Percentiles rank a stretch among this genome's conserved stretches.
Evolutionary conservation across 495 filamentous ascomycete species (phyloP).

Genomic region (Melanomma pulvis-pyrius): DNA sequence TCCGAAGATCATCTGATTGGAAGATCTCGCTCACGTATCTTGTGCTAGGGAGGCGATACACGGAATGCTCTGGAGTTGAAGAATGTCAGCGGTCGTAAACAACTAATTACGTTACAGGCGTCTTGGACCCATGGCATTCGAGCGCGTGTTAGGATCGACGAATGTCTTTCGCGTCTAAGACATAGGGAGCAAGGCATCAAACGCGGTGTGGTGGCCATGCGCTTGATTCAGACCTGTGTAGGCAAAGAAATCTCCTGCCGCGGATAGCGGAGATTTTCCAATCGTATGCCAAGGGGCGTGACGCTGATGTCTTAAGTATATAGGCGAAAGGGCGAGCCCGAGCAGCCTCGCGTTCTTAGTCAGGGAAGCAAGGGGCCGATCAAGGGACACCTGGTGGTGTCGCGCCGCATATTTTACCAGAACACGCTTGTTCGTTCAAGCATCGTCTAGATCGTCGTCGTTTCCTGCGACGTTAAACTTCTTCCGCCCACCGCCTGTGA

Average conservation of each 20-base stretch:
- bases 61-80: constrained; percentile 34
- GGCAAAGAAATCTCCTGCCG: constrained; percentile 22
- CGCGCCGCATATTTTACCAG: constrained; percentile 16
- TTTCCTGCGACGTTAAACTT: constrained; percentile 71
- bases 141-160: constrained; percentile 27
- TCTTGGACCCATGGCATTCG: background rate
- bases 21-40: constrained; percentile 14
- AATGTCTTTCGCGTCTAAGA: constrained; percentile 34
- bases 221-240: constrained; percentile 32
- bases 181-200: constrained; percentile 35
- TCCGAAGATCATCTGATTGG: constrained; percentile 29
- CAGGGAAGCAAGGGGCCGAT: constrained; percentile 30
- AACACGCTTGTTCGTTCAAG: constrained; percentile 47
- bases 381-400: constrained; percentile 15
- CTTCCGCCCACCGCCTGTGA: constrained; percentile 79
- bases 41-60: constrained; percentile 29
- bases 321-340: constrained; percentile 17
- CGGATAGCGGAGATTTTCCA: constrained; percentile 21
- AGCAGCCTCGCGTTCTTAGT: constrained; percentile 26
- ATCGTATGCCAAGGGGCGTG: constrained; percentile 32
- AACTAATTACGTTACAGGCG: constrained; percentile 30
- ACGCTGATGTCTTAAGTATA: constrained; percentile 26
- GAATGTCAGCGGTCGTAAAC: constrained; percentile 38
- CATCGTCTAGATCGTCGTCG: constrained; percentile 68
- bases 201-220: constrained; percentile 34